Evolutionary conservation across 164 flowering plant species (phyloP).

Genomic region (Malania oleifera): DNA sequence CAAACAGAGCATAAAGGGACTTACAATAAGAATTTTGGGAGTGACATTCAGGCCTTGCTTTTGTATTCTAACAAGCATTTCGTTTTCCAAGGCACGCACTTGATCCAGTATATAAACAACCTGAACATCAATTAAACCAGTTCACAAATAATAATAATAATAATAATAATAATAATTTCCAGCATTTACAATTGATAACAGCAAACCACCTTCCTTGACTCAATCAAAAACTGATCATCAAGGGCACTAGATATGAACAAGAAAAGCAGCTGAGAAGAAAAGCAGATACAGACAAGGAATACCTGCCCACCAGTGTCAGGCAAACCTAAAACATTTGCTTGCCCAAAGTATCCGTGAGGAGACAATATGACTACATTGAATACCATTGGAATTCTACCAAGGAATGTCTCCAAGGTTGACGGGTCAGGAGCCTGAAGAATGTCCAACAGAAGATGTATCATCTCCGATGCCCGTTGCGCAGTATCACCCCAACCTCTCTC

Average conservation of each 20-base stretch:
- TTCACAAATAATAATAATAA: too few relatives aligned
- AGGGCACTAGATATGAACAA: too few relatives aligned
- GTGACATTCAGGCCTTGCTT: constrained; percentile 73
- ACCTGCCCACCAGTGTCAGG: constrained; percentile 99
- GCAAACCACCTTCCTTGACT: too few relatives aligned
- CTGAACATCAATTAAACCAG: constrained; percentile 28
- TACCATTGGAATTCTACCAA: constrained; percentile 93
- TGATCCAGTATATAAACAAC: constrained; percentile 94
- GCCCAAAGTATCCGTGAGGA: constrained; percentile 97
- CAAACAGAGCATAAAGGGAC: constrained; percentile 8
- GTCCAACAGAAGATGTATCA: constrained; percentile 79
- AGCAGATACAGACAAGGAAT: constrained; percentile 4
- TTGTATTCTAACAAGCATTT: constrained; percentile 73
- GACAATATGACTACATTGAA: constrained; percentile 92
- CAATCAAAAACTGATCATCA: too few relatives aligned
- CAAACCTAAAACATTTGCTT: constrained; percentile 91
- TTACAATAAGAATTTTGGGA: constrained; percentile 87
- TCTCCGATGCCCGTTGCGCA: constrained; percentile 56
- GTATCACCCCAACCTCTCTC: constrained; percentile 98
- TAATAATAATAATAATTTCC: too few relatives aligned
- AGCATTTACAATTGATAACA: too few relatives aligned
- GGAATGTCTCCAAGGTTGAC: constrained; percentile 70
- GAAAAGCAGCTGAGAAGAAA: too few relatives aligned
- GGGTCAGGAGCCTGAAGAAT: constrained; percentile 98
- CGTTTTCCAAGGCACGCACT: constrained; percentile 91